These are phyloP conservation scores for Fusarium sororula DNA, from an alignment of 2,329 filamentous ascomycete genomes.

Conservation along the genomic window DNA sequence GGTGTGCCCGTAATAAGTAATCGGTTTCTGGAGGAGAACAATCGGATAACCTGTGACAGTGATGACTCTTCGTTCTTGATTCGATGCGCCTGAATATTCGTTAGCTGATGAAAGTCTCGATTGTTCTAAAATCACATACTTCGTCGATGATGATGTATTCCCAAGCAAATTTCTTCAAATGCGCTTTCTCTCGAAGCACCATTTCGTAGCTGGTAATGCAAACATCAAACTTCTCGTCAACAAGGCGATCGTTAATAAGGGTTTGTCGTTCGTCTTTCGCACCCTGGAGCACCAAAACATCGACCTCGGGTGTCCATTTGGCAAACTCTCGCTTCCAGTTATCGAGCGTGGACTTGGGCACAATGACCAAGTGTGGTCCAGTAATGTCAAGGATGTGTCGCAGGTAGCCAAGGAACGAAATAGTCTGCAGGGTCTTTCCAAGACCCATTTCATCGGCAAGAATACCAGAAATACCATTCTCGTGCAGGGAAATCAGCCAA, in stretches of 20 bases:
- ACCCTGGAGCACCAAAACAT: slow-evolving; percentile 92
- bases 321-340: slow-evolving; percentile 98
- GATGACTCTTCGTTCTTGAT: slow-evolving; percentile 99
- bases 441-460: slow-evolving; percentile 98
- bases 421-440: slow-evolving; percentile 97
- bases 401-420: slow-evolving; percentile 94
- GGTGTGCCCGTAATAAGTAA: slow-evolving; percentile 96
- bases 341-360: slow-evolving; percentile 96
- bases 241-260: slow-evolving; percentile 89
- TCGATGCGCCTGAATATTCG: slow-evolving; percentile 71
- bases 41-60: slow-evolving; percentile 91
- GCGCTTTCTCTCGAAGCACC: slow-evolving; percentile 93
- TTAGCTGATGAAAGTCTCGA: slow-evolving; percentile 20
- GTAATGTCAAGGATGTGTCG: slow-evolving; percentile 89
- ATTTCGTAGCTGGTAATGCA: slow-evolving; percentile 99
- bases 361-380: slow-evolving; percentile 89
- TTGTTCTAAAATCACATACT: slow-evolving; percentile 36
- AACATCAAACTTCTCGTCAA: slow-evolving; percentile 95
- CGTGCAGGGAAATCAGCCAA: slow-evolving; percentile 96
- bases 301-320: slow-evolving; percentile 94
- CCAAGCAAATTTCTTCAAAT: slow-evolving; percentile 98
- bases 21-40: slow-evolving; percentile 95
- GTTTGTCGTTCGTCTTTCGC: slow-evolving; percentile 91
- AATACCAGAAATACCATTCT: slow-evolving; percentile 98
- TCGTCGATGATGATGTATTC: slow-evolving; percentile 99